Evolutionary conservation across 768 basidiomycete genomes (phyloP), one percentile per base, ranked within the genome.

Genomic region (Saitozyma podzolica): DNA sequence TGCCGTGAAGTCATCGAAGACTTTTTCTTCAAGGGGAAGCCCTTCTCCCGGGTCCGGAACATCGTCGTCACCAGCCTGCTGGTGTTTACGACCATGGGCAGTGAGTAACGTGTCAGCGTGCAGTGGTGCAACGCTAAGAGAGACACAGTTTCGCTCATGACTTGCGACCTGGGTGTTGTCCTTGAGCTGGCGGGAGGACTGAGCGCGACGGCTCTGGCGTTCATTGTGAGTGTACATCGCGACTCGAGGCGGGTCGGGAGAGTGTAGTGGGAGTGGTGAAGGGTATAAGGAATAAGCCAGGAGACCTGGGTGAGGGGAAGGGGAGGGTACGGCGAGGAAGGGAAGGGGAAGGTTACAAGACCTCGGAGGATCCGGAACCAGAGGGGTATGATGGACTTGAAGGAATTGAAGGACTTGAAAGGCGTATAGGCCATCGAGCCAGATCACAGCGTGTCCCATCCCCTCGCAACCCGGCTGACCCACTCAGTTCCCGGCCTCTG

Each of bases 101-200:
- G 93, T 94, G 76, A 66, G 86, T 81, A 39, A 54, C n/a, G 9
- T 20, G 14, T 45, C 41, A 8, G 43, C 53, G n/a, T 50, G 52
- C 42, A 19, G 20, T 16, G n/a, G 45, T 39, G 39, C 58, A n/a
- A 57, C 50, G 55, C 40, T 58, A 29, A 29, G 29, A 29, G 2
- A 29, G 29, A 43, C 54, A 13, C 74, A 94, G 93, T 96, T 62
- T 86, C 95, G 6, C 83, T 97, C 58, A 84, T 93, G 61, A 97
- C 95, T 1, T 96, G 93, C 76, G 95, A 99, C 78, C 85, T 99
- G 13, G 96, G 96, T n/a, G 89, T 97, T 50, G 96, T 95, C 82
- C 87, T 99, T 45, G 96, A 99, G 82, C 89, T 99, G 50, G 94
- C 93, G 0, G 96, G 96, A n/a, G 95, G 95, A n/a, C 85, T 91